Evolutionary conservation across 2,329 filamentous ascomycete species (phyloP).

Genomic region (Colletotrichum abscissum): DNA sequence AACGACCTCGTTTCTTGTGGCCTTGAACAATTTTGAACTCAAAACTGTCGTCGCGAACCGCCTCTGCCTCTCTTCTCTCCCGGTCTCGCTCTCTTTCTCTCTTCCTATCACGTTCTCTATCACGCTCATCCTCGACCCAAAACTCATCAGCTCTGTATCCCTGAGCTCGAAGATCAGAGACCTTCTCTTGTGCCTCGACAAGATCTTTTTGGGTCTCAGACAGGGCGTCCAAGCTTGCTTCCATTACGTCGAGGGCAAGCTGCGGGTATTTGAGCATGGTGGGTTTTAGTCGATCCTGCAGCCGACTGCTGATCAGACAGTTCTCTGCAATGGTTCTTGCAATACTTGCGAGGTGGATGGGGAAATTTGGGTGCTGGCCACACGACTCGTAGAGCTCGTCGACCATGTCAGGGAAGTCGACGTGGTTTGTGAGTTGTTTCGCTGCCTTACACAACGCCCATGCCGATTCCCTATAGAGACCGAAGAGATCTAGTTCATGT

Average conservation of each 20-base stretch:
- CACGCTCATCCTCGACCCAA: neutral
- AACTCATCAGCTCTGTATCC: neutral
- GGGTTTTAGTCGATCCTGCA: neutral
- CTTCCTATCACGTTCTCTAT: neutral
- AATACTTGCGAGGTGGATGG: neutral
- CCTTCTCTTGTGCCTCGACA: neutral
- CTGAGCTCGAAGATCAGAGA: neutral
- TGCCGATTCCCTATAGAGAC: neutral
- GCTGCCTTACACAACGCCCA: neutral
- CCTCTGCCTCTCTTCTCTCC: neutral
- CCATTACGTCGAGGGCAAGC: neutral
- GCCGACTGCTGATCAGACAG: neutral
- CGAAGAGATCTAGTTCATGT: neutral
- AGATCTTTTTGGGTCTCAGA: neutral
- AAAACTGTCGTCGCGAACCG: neutral
- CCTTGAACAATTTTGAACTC: neutral
- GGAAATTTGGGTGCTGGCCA: neutral
- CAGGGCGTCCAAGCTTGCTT: conserved; percentile 9
- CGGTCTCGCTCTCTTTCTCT: neutral
- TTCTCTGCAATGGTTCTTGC: neutral
- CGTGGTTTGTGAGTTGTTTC: neutral
- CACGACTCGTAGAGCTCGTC: conserved; percentile 3
- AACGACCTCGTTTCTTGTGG: neutral
- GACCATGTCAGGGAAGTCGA: conserved; percentile 17
- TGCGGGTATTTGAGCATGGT: neutral